Evolutionary conservation across 768 basidiomycete genomes (phyloP).

Genomic region (Leucosporidium creatinivorum): DNA sequence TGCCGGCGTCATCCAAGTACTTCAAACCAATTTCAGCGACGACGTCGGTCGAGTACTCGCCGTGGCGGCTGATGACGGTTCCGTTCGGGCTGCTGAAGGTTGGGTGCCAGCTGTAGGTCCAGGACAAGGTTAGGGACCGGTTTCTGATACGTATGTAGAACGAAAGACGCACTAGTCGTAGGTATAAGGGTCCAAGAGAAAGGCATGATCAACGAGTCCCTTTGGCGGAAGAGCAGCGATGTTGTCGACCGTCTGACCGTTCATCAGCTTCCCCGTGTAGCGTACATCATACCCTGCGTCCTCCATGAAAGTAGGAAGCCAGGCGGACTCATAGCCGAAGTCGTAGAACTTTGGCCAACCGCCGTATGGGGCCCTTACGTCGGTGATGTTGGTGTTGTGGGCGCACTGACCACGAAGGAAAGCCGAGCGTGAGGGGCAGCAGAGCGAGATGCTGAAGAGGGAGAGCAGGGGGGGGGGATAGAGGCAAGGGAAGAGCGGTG

Average conservation of each 20-base stretch:
- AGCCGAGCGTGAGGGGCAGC: slow-evolving; percentile 20
- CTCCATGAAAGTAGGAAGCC: slow-evolving; percentile 19
- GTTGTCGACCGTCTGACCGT: slow-evolving; percentile 20
- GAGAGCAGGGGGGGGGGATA: too few relatives aligned
- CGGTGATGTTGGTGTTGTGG: slow-evolving; percentile 21
- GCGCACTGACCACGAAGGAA: slow-evolving; percentile 15
- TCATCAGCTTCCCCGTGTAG: slow-evolving; percentile 32
- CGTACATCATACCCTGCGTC: slow-evolving; percentile 14
- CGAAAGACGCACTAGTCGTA: slow-evolving; percentile 14
- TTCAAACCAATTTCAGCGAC: slow-evolving; percentile 20
- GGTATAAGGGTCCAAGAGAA: slow-evolving; percentile 31
- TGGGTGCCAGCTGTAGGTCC: background rate
- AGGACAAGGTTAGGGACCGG: too few relatives aligned
- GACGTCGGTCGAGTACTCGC: slow-evolving; percentile 22
- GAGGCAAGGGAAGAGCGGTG: too few relatives aligned
- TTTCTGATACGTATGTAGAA: too few relatives aligned
- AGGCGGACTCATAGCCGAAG: slow-evolving; percentile 4
- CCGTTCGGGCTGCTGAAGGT: background rate
- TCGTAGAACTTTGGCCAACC: slow-evolving; percentile 24
- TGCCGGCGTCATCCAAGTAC: slow-evolving; percentile 12
- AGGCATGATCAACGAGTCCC: slow-evolving; percentile 8
- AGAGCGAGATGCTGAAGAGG: slow-evolving; percentile 13
- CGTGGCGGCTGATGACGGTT: slow-evolving; percentile 7
- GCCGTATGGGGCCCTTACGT: slow-evolving; percentile 14
- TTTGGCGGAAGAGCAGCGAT: slow-evolving; percentile 2